Conservation (phyloP, 148 eudicot species). For the Agrostemma githago region DNA sequence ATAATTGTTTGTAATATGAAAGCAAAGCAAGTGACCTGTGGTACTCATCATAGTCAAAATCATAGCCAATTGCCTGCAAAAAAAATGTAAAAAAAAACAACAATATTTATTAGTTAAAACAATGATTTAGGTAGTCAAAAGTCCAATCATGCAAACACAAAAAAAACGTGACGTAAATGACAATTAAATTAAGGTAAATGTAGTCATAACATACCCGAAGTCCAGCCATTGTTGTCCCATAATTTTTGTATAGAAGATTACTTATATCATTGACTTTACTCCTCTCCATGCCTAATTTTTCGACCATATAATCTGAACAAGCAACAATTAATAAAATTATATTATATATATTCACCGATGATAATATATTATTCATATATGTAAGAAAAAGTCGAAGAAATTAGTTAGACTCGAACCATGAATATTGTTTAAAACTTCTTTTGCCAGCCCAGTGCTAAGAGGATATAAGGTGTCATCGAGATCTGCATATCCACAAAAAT, state of each 20-base stretch:
- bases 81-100: not conserved
- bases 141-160: not conserved
- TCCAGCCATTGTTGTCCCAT: slow-evolving; percentile 98
- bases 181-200: too few species aligned
- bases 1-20: not conserved
- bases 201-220: slow-evolving; percentile 58
- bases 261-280: slow-evolving; percentile 50
- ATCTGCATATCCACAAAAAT: slow-evolving; percentile 42
- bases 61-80: slow-evolving; percentile 86
- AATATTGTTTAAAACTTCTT: slow-evolving; percentile 52
- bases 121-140: too few species aligned
- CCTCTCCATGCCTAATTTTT: slow-evolving; percentile 68
- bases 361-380: too few species aligned
- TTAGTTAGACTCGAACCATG: slow-evolving; percentile 38
- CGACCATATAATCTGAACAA: slow-evolving; percentile 66
- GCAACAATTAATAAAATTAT: not conserved
- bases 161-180: slow-evolving; percentile 9
- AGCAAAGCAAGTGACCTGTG: slow-evolving; percentile 47
- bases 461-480: slow-evolving; percentile 92
- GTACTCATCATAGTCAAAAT: slow-evolving; percentile 87
- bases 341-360: too few species aligned
- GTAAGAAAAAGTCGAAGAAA: not conserved
- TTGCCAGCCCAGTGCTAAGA: slow-evolving; percentile 57
- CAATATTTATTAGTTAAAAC: not conserved
- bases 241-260: slow-evolving; percentile 63